phyloP scores from a whole-genome alignment of 2,329 filamentous ascomycete species.

The Fusarium incarnatum region DNA sequence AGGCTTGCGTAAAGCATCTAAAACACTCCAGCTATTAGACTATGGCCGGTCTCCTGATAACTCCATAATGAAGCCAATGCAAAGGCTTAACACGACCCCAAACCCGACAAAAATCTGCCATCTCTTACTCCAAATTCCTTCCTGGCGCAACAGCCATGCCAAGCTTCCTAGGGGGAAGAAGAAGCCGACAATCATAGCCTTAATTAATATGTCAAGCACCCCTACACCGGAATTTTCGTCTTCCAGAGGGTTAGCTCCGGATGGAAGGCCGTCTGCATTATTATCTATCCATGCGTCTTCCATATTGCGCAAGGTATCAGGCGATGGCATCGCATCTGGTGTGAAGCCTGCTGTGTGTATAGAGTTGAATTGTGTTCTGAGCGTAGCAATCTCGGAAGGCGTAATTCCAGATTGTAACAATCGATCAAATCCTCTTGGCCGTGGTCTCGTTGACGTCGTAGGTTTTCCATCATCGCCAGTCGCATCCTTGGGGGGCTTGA shows the following conservation, averaged over 20 bases:
- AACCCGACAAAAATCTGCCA: slow-evolving; percentile 89
- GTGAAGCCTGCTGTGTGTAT: slow-evolving; percentile 86
- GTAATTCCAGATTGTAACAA: slow-evolving; percentile 86
- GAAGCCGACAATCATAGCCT: slow-evolving; percentile 91
- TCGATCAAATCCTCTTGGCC: slow-evolving; percentile 83
- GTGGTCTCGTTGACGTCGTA: slow-evolving; percentile 47
- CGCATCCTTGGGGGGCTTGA: slow-evolving; percentile 53
- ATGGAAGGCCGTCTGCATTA: slow-evolving; percentile 59
- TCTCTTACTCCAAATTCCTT: slow-evolving; percentile 86
- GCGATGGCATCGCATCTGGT: slow-evolving; percentile 88
- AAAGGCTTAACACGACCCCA: slow-evolving; percentile 82
- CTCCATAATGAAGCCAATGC: slow-evolving; percentile 75
- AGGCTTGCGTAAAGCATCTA: neutral
- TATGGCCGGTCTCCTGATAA: slow-evolving; percentile 53
- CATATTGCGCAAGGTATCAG: slow-evolving; percentile 77
- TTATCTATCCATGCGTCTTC: slow-evolving; percentile 94
- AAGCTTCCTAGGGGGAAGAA: slow-evolving; percentile 92
- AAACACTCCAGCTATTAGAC: neutral
- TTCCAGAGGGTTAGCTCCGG: slow-evolving; percentile 54
- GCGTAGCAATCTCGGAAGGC: slow-evolving; percentile 80
- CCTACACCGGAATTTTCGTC: slow-evolving; percentile 64
- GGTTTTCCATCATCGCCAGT: slow-evolving; percentile 60
- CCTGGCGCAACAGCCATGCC: slow-evolving; percentile 86
- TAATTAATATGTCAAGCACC: slow-evolving; percentile 84
- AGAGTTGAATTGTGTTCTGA: slow-evolving; percentile 88